Percentiles rank a stretch among this genome's conserved stretches.
Conservation (phyloP, 2,329 filamentous ascomycete species). For the Fusarium pseudocircinatum region DNA sequence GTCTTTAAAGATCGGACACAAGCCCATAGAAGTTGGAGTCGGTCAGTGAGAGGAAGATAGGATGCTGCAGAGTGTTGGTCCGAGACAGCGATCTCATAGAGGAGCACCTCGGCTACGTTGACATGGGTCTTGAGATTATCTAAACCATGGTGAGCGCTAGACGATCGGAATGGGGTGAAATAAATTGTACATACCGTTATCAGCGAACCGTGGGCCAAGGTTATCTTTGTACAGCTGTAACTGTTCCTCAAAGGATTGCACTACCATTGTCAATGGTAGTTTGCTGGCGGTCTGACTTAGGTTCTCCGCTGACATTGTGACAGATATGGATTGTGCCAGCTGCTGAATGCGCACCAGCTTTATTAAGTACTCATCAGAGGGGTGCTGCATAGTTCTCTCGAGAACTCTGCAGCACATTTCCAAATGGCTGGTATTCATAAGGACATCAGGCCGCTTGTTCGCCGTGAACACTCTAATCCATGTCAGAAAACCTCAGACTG, state of each 20-base stretch:
- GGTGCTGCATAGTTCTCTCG: conserved; percentile 53
- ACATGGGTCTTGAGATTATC: conserved; percentile 55
- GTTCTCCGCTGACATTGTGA: conserved; percentile 49
- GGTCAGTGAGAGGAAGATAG: conserved; percentile 50
- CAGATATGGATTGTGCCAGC: conserved; percentile 58
- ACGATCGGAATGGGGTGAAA: not conserved
- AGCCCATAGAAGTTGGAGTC: conserved; percentile 57
- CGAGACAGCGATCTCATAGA: conserved; percentile 58
- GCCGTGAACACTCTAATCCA: conserved; percentile 52
- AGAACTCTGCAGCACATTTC: conserved; percentile 56
- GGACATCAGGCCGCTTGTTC: conserved; percentile 58
- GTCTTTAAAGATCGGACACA: conserved; percentile 54
- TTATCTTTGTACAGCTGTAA: conserved; percentile 52
- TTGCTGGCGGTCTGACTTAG: conserved; percentile 46
- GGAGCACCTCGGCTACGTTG: conserved; percentile 56
- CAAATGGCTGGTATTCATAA: conserved; percentile 58
- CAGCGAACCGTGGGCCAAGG: conserved; percentile 48
- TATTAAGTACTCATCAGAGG: conserved; percentile 56
- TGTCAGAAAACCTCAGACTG: not conserved
- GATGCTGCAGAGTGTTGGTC: conserved; percentile 48
- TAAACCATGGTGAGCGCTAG: conserved; percentile 32
- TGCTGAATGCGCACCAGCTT: conserved; percentile 59
- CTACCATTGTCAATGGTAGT: conserved; percentile 53
- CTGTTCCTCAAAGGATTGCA: conserved; percentile 57
- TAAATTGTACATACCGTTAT: conserved; percentile 46